Base-by-base conservation (phyloP, 768 basidiomycete species). In the Boletus insuetus region DNA sequence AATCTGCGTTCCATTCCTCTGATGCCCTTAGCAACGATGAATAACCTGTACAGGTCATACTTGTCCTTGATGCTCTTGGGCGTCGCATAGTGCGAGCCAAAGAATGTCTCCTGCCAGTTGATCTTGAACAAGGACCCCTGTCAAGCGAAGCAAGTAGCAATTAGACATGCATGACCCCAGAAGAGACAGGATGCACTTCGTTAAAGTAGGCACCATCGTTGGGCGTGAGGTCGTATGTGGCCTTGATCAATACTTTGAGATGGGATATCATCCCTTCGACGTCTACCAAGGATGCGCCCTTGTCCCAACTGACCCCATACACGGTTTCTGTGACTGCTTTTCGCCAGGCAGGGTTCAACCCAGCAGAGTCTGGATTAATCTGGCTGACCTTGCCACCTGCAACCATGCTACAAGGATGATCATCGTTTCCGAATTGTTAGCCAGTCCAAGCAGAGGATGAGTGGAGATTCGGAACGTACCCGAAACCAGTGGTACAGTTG, bases 331-430 rank as follows among this genome's bases (percentile, higher is more conserved):
- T 63, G 11, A 80, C 43, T 0, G 78, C 71, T 14, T 71, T 68
- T 5, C 80, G 70, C 79, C 80, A 83, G 3, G 74, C 76, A 12
- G 79, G 80, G 63, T 80, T 74, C n/a, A 80, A 52, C 11, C 76
- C 79, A 13, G 71, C 67, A 4, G 76, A 72, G 43, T 72, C 65
- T 0, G 78, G 73, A 22, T 73, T 61, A 2, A 69, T 61, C 20
- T 63, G 61, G 4, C 72, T 67, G 12, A 79, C 79, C 6, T 71
- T 74, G 1, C 81, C 79, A 3, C 81, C 81, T 7, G 67, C 74
- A 6, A 80, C 64, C 10, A 68, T 63, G 35, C 80, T 81, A 2
- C 4, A 43, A 4, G 19, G 4, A 14, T 14, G 1, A 32, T 39
- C 7, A 12, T 29, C 4, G n/a, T 26, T 26, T 20, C 24, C 42